Base-by-base conservation (phyloP, 2,329 filamentous ascomycete species). In the Tympanopsis confertula region DNA sequence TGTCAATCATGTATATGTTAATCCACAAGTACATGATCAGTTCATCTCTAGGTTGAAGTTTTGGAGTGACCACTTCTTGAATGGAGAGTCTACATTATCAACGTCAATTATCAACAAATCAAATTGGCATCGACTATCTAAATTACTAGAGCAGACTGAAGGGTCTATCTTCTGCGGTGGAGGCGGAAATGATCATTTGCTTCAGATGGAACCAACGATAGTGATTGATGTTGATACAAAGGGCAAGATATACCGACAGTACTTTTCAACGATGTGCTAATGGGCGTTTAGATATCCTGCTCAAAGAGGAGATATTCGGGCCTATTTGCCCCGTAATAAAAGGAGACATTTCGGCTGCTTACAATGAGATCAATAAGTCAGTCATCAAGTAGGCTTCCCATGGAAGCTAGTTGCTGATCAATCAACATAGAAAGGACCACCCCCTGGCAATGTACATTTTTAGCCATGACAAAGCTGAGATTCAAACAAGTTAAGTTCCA, bases 221-320 rank as follows among this genome's bases (percentile, higher is more conserved):
- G 7, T 14, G 5, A 4, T 17, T 30, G 7, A 30, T 30, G 39
- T 43, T 35, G 24, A 28, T 10, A 28, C n/a, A 10, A n/a, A 10
- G 10, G 10, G 10, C 24, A 10, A 10, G n/a, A n/a, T n/a, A 10
- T n/a, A 10, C 10, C n/a, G 24, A 28, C 10, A n/a, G 24, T 10
- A 28, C n/a, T n/a, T 10, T 28, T n/a, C 24, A n/a, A n/a, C 10
- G 10, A 28, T 28, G 10, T 28, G 24, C 24, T 36, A 14, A 37
- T 20, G 13, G 24, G 10, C 10, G n/a, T n/a, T 28, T 28, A 28
- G 63, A 68, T 42, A 42, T 56, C 0, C 51, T 68, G 1, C 45
- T 69, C 4, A 53, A 53, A 14, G 61, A 66, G 42, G 65, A 68
- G 47, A 45, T 68, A 13, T 66, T 68, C 41, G 62, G 57, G 0